Percentiles rank a stretch among this genome's conserved stretches.
These are phyloP conservation scores for Monosporascus sp. DNA, from an alignment of 2,329 filamentous ascomycete species.

Conservation along the genomic window DNA sequence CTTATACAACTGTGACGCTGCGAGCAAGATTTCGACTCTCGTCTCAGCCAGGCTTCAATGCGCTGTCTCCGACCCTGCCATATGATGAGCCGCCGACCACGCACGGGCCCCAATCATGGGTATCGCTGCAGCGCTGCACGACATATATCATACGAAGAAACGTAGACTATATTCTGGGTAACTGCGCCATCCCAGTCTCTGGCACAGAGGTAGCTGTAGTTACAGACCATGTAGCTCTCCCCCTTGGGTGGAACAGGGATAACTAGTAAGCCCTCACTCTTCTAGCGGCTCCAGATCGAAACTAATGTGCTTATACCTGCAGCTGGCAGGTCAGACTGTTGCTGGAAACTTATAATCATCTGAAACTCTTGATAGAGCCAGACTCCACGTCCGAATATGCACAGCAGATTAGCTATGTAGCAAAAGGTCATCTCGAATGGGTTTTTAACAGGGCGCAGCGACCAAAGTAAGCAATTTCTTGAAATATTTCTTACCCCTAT, in stretches of 20 bases:
- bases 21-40: slow-evolving; percentile 1
- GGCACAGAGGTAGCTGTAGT: slow-evolving; percentile 3
- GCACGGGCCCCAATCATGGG: not conserved
- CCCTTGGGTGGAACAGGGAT: slow-evolving; percentile 16
- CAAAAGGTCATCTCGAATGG: slow-evolving; percentile 10
- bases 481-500: too few species aligned
- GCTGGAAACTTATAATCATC: too few species aligned
- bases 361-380: not conserved
- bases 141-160: slow-evolving; percentile 11
- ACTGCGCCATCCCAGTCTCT: slow-evolving; percentile 7
- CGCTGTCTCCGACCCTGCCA: too few species aligned
- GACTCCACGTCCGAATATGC: not conserved
- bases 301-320: not conserved
- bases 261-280: slow-evolving; percentile 7
- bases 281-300: not conserved
- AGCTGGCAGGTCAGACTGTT: too few species aligned
- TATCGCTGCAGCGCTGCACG: not conserved
- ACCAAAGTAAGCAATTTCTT: not conserved
- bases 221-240: slow-evolving; percentile 14
- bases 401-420: not conserved
- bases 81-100: not conserved
- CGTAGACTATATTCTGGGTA: slow-evolving; percentile 14
- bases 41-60: too few species aligned
- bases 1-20: not conserved
- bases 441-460: slow-evolving; percentile 6